These are phyloP conservation scores for Trichosporon sp. DNA, from an alignment of 1,284 basidiomycete genomes.

Conservation along the genomic window DNA sequence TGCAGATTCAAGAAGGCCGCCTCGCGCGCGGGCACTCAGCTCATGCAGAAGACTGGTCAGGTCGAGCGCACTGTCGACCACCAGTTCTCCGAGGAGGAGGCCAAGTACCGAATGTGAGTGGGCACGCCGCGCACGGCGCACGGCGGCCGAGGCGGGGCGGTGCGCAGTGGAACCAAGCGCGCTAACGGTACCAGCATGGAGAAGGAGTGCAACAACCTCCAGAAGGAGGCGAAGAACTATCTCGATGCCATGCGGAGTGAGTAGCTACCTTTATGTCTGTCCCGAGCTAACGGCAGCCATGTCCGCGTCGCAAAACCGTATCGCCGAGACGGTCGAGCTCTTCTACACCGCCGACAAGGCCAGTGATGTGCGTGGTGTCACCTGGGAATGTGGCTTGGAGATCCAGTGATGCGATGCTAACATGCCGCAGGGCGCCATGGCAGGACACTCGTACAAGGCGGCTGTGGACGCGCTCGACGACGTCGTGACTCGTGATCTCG, in stretches of 20 bases:
- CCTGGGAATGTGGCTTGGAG: neutral
- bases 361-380: constrained; percentile 63
- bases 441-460: constrained; percentile 92
- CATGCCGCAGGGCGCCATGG: constrained; percentile 75
- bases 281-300: constrained; percentile 64
- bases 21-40: constrained; percentile 87
- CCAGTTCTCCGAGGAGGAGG: constrained; percentile 90
- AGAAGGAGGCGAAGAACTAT: constrained; percentile 95
- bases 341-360: constrained; percentile 88
- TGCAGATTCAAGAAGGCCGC: constrained; percentile 89
- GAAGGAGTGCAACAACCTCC: constrained; percentile 86
- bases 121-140: neutral
- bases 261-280: constrained; percentile 33
- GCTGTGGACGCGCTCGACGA: constrained; percentile 92
- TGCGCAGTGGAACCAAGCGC: neutral
- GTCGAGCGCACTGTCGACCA: constrained; percentile 93
- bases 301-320: constrained; percentile 86
- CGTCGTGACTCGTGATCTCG: constrained; percentile 81
- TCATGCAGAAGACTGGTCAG: constrained; percentile 96
- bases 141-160: neutral
- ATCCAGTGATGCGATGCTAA: constrained; percentile 6
- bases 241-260: constrained; percentile 89
- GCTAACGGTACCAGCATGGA: constrained; percentile 68
- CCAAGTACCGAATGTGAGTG: constrained; percentile 82
- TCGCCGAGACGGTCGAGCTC: constrained; percentile 89